Evolutionary conservation across 2,329 filamentous ascomycete species (phyloP).

Genomic region (Hypoxylon sp.): DNA sequence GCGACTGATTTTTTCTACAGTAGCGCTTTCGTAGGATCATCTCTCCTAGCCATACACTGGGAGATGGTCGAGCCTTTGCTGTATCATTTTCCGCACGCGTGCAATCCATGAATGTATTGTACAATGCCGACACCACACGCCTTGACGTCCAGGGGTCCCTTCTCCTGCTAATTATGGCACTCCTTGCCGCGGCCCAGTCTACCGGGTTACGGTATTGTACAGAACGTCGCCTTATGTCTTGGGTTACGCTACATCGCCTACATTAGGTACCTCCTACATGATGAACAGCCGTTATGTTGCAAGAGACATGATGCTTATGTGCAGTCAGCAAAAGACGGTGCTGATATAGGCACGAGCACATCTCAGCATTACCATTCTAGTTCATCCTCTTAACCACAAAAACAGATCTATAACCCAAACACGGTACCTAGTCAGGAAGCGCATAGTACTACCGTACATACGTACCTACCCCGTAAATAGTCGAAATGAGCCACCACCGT

Average conservation of each 20-base stretch:
- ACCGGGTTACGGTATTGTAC: conserved; percentile 39
- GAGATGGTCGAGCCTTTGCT: conserved; percentile 1
- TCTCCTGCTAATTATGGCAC: conserved; percentile 43
- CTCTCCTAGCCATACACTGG: conserved; percentile 1
- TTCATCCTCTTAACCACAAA: conserved; percentile 6
- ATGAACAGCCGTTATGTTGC: conserved; percentile 16
- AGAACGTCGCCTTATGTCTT: conserved; percentile 28
- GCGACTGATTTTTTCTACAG: not conserved
- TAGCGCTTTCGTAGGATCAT: conserved; percentile 1
- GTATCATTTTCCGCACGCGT: conserved; percentile 18
- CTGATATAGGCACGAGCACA: conserved; percentile 10
- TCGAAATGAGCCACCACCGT: conserved; percentile 43
- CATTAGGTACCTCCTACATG: conserved; percentile 3
- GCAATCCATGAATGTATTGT: conserved; percentile 30
- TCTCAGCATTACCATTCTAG: conserved; percentile 4
- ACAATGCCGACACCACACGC: conserved; percentile 32
- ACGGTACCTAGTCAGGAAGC: conserved; percentile 1
- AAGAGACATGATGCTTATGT: conserved; percentile 21
- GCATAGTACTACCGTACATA: conserved; percentile 27
- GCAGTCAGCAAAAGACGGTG: conserved; percentile 15
- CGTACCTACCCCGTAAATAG: conserved; percentile 40
- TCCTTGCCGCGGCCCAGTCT: conserved; percentile 43
- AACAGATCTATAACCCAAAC: conserved; percentile 11
- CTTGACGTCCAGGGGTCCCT: conserved; percentile 33
- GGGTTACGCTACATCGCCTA: conserved; percentile 21